phyloP scores from a whole-genome alignment of 257 asterid genomes.

The Solanum etuberosum region DNA sequence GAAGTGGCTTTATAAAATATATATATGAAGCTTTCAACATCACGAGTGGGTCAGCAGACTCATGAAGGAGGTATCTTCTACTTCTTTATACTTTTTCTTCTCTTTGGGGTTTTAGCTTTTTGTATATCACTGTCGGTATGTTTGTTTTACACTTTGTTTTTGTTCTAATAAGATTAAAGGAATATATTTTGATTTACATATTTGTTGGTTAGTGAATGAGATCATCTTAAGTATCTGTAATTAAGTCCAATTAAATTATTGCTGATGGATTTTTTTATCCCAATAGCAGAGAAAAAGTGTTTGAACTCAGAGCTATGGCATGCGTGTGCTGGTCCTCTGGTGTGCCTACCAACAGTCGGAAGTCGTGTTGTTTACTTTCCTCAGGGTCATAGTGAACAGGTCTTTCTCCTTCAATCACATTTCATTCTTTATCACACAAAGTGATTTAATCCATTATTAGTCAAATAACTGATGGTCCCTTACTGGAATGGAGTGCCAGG shows the following conservation, averaged over 20 bases:
- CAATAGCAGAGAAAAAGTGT: constrained; percentile 81
- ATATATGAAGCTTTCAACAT: constrained; percentile 47
- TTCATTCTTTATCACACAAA: neutral
- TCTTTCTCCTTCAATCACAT: constrained; percentile 1
- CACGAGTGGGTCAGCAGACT: constrained; percentile 47
- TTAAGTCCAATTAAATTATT: constrained; percentile 1
- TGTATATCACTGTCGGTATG: neutral
- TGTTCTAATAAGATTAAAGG: neutral
- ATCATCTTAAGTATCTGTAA: neutral
- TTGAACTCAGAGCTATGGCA: constrained; percentile 98
- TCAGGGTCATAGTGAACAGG: constrained; percentile 99
- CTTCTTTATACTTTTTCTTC: constrained; percentile 4
- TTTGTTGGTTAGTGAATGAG: neutral
- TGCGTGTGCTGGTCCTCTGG: constrained; percentile 98
- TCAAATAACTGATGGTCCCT: neutral
- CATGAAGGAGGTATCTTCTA: constrained; percentile 32
- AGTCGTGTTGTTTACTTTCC: constrained; percentile 96
- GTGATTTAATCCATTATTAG: neutral
- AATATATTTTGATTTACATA: neutral
- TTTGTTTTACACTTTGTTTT: neutral
- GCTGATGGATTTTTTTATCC: constrained; percentile 20
- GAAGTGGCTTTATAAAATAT: neutral
- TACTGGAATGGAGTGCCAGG: constrained; percentile 39
- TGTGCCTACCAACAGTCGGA: constrained; percentile 76
- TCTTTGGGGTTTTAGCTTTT: constrained; percentile 3